Evolutionary conservation across 2,329 filamentous ascomycete genomes (phyloP), one percentile per base, ranked within the genome.

Genomic region (Elsinoe batatas): DNA sequence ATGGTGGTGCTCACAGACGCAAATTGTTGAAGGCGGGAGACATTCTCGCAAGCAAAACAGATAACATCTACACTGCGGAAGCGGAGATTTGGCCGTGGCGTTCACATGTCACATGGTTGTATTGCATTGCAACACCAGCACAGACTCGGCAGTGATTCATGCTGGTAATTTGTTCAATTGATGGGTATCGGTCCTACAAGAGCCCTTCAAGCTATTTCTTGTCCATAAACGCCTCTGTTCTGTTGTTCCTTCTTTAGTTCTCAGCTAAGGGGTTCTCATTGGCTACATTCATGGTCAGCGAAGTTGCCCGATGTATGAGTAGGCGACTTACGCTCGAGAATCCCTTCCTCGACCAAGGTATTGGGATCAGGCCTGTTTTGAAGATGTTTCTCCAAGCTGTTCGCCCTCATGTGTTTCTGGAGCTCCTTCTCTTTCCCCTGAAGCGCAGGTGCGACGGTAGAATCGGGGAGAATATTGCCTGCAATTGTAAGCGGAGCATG

Each of bases 391-490:
- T 95, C 93, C 59, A 96, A 78, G 56, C 79, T 85, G 69, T 95
- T 88, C 58, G 83, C 86, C 12, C 86, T 81, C 90, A 96, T 95
- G 70, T 89, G 85, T 68, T 84, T 89, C 71, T 90, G 82, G 40
- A 96, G 82, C 74, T 95, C 88, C 66, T 81, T 85, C 70, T 93
- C 89, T 59, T 89, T 82, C 56, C 85, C 88, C 67, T 85, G 83
- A 54, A 96, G 76, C 2, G 85, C 80, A 0, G 91, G 90, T 0
- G 90, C 89, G 15, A 86, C 88, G 53, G 72, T 85, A 32, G 86
- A 86, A 56, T 83, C 82, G 22, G 88, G 87, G 22, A 96, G 83
- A 68, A 96, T 95, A 72, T 95, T 95, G 63, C 84, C 87, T 91
- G 17, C 6, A 13, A 15, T 4, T 3, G 18, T 49, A 20, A 57